Evolutionary conservation across 148 eudicot genomes (phyloP), one percentile per base, ranked within the genome.

Genomic region (Camellia granthamiana): DNA sequence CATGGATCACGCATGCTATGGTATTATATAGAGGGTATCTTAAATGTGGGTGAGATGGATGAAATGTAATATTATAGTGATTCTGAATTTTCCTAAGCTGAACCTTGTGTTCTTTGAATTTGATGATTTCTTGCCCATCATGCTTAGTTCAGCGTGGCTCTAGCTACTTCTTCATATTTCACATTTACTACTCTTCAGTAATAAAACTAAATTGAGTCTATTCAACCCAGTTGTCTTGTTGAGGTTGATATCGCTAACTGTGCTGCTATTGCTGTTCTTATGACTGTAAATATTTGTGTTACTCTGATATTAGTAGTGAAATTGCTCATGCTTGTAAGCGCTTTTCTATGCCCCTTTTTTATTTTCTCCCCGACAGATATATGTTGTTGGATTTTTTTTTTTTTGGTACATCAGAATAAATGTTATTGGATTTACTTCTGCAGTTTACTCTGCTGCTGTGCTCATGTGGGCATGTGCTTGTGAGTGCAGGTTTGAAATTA

Each of bases 401-500:
- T 70, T 18, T 65, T 16, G 38, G 38, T 30, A 1, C 38, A 30
- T 30, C 38, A 30, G 38, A 30, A 30, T 30, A 30, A 30, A 18
- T 46, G 38, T 1, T 49, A 2, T 69, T 67, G 42, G n/a, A 67
- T 59, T 52, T 43, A 74, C 79, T 75, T 79, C 43, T 74, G 61
- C 30, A 73, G 68, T 43, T 18, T 51, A 30, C 41, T 18, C 80
- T 77, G 44, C 66, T 77, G 62, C 64, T 80, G 60, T 81, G 67
- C 61, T 86, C 23, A 68, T 71, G 30, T 75, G 16, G 14, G 52
- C 75, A 6, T 88, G 38, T 30, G 78, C 69, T 72, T 78, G 44
- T 62, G 86, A 47, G 30, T 85, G 81, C 89, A 95, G 99, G 79
- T 83, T 95, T 63, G 99, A 95, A 81, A 83, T 74, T 51, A 86